Evolutionary conservation across 2,329 filamentous ascomycete genomes (phyloP), one percentile per base, ranked within the genome.

Genomic region (Hypoxylon sp.): DNA sequence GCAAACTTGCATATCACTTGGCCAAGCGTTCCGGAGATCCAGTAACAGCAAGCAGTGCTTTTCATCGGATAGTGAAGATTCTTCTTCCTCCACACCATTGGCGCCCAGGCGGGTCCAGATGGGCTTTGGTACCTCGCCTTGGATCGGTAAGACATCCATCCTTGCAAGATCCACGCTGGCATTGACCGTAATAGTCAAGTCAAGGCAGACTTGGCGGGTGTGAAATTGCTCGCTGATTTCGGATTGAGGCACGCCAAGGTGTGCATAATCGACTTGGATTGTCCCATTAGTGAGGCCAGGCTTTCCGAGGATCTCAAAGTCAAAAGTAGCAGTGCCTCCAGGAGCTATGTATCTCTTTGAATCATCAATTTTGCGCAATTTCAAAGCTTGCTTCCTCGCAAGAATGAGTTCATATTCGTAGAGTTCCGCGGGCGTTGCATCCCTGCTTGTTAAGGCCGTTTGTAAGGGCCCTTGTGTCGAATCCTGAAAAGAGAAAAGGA

Each of bases 11-110:
- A 97, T 87, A 51, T 90, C 89, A 73, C 88, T 92, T 1, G 93
- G 94, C 94, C 94, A 97, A 0, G 91, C 90, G 74, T 98, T 98
- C 60, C 93, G 89, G 27, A 97, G 82, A 78, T 97, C 95, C 53
- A 97, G 82, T 1, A 96, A 82, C 2, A 97, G 80, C 37, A 97
- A 83, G 74, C 93, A 96, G 74, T 93, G 90, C 41, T 93, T 57
- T 29, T 68, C 87, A 55, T 88, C 88, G 70, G 73, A 81, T 73
- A 77, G 84, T 65, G 61, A 78, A 74, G 45, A 84, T 75, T 37
- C 79, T 5, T 67, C 79, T 5, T 67, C 68, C 3, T 75, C 67
- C 5, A 71, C 71, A 0, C 74, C 72, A 2, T 77, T 74, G 2
- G 76, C 74, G 21, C 78, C 76, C 16, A 83, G 74, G 2, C 81